Evolutionary conservation across 805 yeast species (phyloP), one percentile per base, ranked within the genome.

Genomic region (Saturnispora diversa): DNA sequence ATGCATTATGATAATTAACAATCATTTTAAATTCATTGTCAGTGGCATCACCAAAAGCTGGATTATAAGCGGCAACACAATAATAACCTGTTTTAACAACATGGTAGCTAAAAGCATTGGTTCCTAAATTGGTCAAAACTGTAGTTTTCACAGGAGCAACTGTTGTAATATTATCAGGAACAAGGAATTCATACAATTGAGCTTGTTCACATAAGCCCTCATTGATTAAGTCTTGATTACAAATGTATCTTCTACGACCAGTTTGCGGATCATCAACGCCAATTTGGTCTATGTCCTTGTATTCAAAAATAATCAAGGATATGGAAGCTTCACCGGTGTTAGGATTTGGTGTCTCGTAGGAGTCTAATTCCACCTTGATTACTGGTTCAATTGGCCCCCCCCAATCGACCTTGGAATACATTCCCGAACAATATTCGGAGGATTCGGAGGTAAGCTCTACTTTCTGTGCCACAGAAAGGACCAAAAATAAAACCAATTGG

Each of bases 1-100:
- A 92, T 4, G 97, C 84, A 63, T 88, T 92, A 65, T 86, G 92
- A 63, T 85, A 92, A 51, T 80, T 80, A 32, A 82, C 81, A n/a
- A 64, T 60, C 12, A 90, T 83, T 37, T 69, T 59, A 60, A 80
- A 92, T 16, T 65, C 66, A 32, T 58, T 57, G 7, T 46, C 39
- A 6, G 42, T 40, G 2, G 39, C 36, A 12, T 54, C 48, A 17
- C 25, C 42, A 35, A 56, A 56, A 13, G 59, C 50, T 19, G 72
- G 63, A 19, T 76, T 68, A 48, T 68, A 76, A 0, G 94, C 80
- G 2, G 87, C 78, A 31, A 90, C 82, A 66, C 98, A 92, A 63
- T 88, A 92, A 60, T 82, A 92, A 6, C 97, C 97, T 1, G 97
- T 86, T 44, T 71, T 69, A 43, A 69, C 65, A 32, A 92, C 75